A percentile compares a stretch with the other conserved stretches of the same genome.
Evolutionary conservation across 345 rosid species (phyloP).

Genomic region (Mangifera indica): DNA sequence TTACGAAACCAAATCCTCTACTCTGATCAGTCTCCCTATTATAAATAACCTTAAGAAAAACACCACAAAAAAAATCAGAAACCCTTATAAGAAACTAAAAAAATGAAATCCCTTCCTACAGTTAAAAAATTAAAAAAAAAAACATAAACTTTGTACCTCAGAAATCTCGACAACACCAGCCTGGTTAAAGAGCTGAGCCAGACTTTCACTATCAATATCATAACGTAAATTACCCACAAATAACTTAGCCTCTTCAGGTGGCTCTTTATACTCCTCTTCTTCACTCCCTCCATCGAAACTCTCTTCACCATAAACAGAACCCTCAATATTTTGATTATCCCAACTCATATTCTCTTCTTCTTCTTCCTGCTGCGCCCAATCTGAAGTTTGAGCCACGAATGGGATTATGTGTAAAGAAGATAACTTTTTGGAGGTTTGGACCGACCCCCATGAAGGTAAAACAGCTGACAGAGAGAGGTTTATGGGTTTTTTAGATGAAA

Average conservation of each 20-base stretch:
- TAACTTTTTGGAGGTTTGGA: not conserved
- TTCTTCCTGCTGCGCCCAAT: conserved; percentile 4
- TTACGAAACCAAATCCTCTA: conserved; percentile 56
- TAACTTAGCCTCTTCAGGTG: conserved; percentile 47
- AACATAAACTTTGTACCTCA: conserved; percentile 32
- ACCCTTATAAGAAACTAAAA: not conserved
- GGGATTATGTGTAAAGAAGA: not conserved
- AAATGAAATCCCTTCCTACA: not conserved
- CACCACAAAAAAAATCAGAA: not conserved
- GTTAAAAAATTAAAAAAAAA: not conserved
- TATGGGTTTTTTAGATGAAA: not conserved
- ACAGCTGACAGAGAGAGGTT: conserved; percentile 1
- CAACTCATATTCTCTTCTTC: not conserved
- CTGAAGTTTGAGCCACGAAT: conserved; percentile 10
- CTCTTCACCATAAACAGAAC: conserved; percentile 16
- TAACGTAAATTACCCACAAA: conserved; percentile 52
- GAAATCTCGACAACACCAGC: conserved; percentile 53
- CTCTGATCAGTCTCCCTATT: conserved; percentile 46
- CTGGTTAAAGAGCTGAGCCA: conserved; percentile 47
- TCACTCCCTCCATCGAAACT: conserved; percentile 8
- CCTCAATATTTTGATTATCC: conserved; percentile 6
- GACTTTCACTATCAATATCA: conserved; percentile 45
- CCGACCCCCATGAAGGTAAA: conserved; percentile 7
- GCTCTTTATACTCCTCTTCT: conserved; percentile 27
- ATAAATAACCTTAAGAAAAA: conserved; percentile 38